Conservation (phyloP, 2,329 filamentous ascomycete genomes). For the Fusarium virguliforme region DNA sequence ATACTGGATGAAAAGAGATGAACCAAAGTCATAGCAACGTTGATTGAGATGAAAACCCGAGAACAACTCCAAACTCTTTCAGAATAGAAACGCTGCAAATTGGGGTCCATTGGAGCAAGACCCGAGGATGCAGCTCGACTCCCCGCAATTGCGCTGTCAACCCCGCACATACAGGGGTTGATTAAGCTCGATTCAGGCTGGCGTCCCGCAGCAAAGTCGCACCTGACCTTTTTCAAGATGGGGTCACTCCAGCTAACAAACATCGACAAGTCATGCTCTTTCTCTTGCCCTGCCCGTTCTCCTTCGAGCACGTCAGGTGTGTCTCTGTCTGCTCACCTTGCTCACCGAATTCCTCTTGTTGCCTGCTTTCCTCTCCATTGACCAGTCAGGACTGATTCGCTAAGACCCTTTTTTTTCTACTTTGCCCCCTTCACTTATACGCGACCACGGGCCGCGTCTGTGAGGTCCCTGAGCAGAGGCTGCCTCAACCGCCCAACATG, state of each 20-base stretch:
- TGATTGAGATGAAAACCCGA: neutral
- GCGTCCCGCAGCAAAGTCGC: conserved; percentile 17
- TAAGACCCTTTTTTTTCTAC: neutral
- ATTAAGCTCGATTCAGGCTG: conserved; percentile 26
- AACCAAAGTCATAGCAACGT: neutral
- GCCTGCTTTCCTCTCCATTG: neutral
- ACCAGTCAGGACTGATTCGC: neutral
- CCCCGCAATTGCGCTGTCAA: conserved; percentile 41
- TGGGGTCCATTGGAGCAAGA: conserved; percentile 14
- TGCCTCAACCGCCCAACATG: conserved; percentile 16
- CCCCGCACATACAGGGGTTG: conserved; percentile 44
- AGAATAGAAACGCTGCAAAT: neutral
- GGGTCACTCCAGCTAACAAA: conserved; percentile 21
- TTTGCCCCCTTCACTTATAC: conserved; percentile 17
- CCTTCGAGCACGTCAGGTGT: conserved; percentile 14
- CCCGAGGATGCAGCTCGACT: conserved; percentile 11
- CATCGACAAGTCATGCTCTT: conserved; percentile 14
- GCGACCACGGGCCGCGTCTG: neutral
- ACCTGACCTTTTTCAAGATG: conserved; percentile 31
- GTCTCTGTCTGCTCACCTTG: conserved; percentile 10
- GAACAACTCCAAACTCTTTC: neutral
- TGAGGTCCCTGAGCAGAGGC: conserved; percentile 6
- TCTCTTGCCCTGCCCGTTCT: neutral
- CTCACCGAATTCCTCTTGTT: conserved; percentile 4
- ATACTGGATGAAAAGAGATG: neutral